Evolutionary conservation across 441 rosid species (phyloP), one percentile per base, ranked within the genome.

Genomic region (Syzygium syzygioides): DNA sequence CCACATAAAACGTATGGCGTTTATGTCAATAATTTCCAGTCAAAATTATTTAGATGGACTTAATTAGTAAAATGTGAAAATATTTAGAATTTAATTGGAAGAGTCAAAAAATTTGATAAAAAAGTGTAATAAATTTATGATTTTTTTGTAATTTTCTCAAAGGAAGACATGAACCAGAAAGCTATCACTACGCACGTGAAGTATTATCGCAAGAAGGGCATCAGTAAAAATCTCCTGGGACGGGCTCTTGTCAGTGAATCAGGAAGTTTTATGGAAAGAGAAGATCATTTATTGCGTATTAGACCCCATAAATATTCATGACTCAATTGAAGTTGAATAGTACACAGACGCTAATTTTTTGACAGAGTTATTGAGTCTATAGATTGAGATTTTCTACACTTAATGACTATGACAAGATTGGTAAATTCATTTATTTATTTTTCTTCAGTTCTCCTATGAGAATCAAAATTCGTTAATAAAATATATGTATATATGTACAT

Each of bases 1-100:
- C 2, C 48, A 45, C 48, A 45, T 45, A 45, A 1, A 45, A 45
- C 9, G 9, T 2, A 0, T 9, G 0, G 9, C 1, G 0, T 45
- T 2, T 45, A 45, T 2, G 48, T 45, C 9, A 7, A 0, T 0
- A 45, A 45, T 45, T 45, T 45, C 2, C 48, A 0, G 2, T 45
- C 48, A 45, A 45, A 45, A 7, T 45, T 45, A 45, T 45, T 45
- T 45, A 7, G 2, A 45, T 45, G 2, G 10, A 45, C 48, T 45
- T 45, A 45, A 45, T 45, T 45, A 45, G 48, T 6, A 45, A 45
- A 45, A 45, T 45, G 1, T 45, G 2, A 45, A 45, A 45, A 45
- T 45, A 45, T 45, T 45, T 45, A 7, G 0, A 1, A 45, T 1
- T 45, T 45, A 45, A 45, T 45, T 45, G 48, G 48, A 2, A 45